phyloP scores from a whole-genome alignment of 2,329 filamentous ascomycete genomes.

The Fusarium piperis region DNA sequence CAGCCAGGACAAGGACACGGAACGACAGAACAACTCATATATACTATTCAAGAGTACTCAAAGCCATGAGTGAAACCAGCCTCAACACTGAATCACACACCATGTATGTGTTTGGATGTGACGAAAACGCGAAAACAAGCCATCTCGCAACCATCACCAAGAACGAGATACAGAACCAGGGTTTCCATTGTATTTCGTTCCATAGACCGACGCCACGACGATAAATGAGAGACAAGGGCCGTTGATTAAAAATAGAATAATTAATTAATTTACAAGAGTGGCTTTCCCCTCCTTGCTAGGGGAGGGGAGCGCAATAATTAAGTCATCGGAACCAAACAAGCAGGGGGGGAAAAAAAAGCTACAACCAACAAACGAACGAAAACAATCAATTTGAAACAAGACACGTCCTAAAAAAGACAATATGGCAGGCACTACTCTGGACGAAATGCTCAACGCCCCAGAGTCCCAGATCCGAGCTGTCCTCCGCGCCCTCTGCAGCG shows the following conservation, averaged over 20 bases:
- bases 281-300: background rate
- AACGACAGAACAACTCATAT: background rate
- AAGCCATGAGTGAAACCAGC: background rate
- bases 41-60: background rate
- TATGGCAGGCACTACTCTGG: background rate
- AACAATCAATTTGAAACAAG: background rate
- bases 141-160: constrained; percentile 5
- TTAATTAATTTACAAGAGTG: background rate
- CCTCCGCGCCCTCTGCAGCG: constrained; percentile 30
- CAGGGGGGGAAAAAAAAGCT: background rate
- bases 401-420: background rate
- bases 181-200: background rate
- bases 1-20: background rate
- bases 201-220: background rate
- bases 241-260: background rate
- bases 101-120: background rate
- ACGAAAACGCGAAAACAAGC: background rate
- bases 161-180: background rate
- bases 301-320: background rate
- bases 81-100: background rate
- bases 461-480: constrained; percentile 29
- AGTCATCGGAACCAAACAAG: background rate
- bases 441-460: constrained; percentile 18
- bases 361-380: background rate
- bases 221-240: background rate